Base-by-base conservation (phyloP, 495 filamentous ascomycete genomes). In the Parmelia sp. region DNA sequence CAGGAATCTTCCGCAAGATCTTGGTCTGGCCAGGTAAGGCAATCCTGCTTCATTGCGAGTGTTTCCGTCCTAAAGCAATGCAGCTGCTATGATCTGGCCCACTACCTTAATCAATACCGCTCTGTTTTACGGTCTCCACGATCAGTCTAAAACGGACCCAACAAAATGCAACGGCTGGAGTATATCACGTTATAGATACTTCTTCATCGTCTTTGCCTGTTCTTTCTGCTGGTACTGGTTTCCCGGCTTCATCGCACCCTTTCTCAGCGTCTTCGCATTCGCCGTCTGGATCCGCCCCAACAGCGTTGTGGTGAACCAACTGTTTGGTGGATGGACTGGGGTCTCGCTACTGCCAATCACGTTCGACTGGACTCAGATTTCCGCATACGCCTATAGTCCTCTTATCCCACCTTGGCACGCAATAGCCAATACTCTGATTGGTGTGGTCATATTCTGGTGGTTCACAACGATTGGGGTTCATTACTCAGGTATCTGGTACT, bases 51-150 rank as follows among this genome's bases (percentile, higher is more conserved):
- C 1, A 39, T 60, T 5, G 7, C 39, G 3, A 10, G 3, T 10
- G 4, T 55, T 14, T 9, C 49, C 31, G 0, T 58, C 19, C 65
- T 67, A 21, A 67, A 8, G 21, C 11, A 71, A 73, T 62, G 82
- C 84, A 8, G 85, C 87, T 4, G 82, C 87, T 12, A 89, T 90
- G 86, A 90, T 91, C 65, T 91, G 88, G 87, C 88, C 88, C 1
- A 78, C 77, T 3, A 87, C 79, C 56, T 75, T 91, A 25, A 84
- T 87, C 66, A 83, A 82, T 25, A 79, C 84, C 0, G 77, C 86
- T 8, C 74, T 91, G 12, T 87, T 91, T 76, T 83, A 84, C 57
- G 86, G 86, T 21, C 85, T 90, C 70, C 88, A 91, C 65, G 88
- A 90, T 65, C 81, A 83, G 66, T 77, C 78, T 14, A 75, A 73